phyloP scores from a whole-genome alignment of 176 grass and related monocot species.

The Puya raimondii region DNA sequence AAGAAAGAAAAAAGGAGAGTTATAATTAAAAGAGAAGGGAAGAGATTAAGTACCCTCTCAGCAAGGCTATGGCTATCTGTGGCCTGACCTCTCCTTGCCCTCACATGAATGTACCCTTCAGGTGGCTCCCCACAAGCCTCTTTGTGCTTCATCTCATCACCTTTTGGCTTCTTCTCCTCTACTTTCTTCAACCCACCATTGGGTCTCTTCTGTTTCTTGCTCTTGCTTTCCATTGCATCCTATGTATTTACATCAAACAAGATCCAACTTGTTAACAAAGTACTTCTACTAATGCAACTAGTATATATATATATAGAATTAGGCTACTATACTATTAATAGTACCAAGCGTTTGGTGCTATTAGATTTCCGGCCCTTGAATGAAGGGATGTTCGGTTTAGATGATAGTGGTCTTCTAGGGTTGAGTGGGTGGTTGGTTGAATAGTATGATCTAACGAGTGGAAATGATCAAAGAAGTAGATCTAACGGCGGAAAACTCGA shows the following conservation, averaged over 20 bases:
- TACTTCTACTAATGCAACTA: background rate
- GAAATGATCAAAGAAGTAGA: no score
- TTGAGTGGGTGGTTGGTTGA: no score
- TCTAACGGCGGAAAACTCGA: no score
- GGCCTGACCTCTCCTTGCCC: conserved; percentile 36
- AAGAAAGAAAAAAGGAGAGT: background rate
- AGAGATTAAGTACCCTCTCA: conserved; percentile 19
- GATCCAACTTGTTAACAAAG: background rate
- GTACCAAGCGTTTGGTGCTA: no score
- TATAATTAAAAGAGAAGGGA: background rate
- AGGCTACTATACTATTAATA: no score
- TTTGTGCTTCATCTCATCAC: background rate
- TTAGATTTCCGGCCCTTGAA: no score
- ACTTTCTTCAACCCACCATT: conserved; percentile 8
- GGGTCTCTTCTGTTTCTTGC: conserved; percentile 16
- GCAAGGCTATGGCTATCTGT: conserved; percentile 32
- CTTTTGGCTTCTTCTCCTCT: conserved; percentile 17
- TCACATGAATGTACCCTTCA: conserved; percentile 31
- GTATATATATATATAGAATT: background rate
- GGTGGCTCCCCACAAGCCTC: conserved; percentile 2
- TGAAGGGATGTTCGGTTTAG: no score
- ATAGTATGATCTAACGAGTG: no score
- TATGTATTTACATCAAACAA: background rate
- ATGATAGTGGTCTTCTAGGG: no score
- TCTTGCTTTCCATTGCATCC: conserved; percentile 24